Conservation (phyloP, 768 basidiomycete species). For the Neoboletus subvelutipes region DNA sequence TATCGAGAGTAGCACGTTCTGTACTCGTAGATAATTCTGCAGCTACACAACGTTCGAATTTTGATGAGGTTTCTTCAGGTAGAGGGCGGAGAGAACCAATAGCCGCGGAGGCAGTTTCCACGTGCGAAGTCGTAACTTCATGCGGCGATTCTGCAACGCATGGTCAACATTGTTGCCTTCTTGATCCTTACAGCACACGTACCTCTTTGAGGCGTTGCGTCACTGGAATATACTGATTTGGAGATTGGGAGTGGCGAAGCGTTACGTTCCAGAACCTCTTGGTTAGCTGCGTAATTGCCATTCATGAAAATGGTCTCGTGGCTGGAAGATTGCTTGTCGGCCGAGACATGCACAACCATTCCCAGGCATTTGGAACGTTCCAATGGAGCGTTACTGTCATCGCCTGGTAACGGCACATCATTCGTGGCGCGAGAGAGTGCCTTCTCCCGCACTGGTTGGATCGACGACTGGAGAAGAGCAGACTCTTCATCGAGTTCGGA, state of each 20-base stretch:
- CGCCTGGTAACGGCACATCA: conserved; percentile 8
- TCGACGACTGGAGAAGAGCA: conserved; percentile 17
- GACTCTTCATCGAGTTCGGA: conserved; percentile 25
- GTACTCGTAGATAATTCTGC: conserved; percentile 5
- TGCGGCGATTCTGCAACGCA: conserved; percentile 14
- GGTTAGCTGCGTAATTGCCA: conserved; percentile 15
- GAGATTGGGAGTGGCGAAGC: conserved; percentile 9
- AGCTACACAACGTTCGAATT: conserved; percentile 3
- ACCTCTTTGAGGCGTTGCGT: conserved; percentile 17
- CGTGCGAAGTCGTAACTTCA: conserved; percentile 10
- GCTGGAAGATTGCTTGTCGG: conserved; percentile 18
- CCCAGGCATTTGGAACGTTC: conserved; percentile 24
- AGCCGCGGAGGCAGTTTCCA: conserved; percentile 10
- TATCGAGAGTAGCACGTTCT: conserved; percentile 11
- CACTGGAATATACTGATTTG: conserved; percentile 8
- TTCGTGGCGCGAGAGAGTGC: conserved; percentile 23
- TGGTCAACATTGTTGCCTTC: conserved; percentile 9
- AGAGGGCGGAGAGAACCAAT: conserved; percentile 4
- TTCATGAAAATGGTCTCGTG: conserved; percentile 26
- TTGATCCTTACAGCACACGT: neutral
- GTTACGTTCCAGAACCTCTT: conserved; percentile 15
- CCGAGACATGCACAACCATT: conserved; percentile 10
- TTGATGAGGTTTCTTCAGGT: conserved; percentile 8
- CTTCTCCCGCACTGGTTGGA: conserved; percentile 37
- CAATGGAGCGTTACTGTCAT: conserved; percentile 12